phyloP scores from a whole-genome alignment of 2,329 filamentous ascomycete species.

The Fusarium nematophilum region DNA sequence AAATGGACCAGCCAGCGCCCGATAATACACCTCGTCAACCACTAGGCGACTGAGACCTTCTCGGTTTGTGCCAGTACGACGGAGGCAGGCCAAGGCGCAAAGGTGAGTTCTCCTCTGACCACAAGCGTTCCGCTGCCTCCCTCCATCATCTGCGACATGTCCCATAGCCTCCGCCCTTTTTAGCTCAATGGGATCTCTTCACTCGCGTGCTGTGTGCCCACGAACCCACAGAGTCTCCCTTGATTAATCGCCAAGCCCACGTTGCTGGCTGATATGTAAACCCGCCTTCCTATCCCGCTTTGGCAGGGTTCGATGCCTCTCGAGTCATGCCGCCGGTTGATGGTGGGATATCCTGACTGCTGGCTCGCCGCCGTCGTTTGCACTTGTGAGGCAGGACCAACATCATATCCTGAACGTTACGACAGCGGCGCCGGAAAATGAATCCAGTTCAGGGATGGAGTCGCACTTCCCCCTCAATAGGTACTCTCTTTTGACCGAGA shows the following conservation, averaged over 20 bases:
- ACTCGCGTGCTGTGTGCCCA: too few relatives aligned
- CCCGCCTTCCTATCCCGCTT: background rate
- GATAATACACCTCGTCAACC: slow-evolving; percentile 1
- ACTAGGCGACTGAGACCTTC: background rate
- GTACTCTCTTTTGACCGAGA: slow-evolving; percentile 20
- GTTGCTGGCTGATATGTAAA: slow-evolving; percentile 1
- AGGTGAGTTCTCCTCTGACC: background rate
- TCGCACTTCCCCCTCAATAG: background rate
- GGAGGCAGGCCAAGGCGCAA: background rate
- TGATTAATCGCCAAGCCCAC: background rate
- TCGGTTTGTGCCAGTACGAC: slow-evolving; percentile 12
- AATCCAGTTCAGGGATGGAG: slow-evolving; percentile 2
- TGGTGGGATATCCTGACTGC: slow-evolving; percentile 12
- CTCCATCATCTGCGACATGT: slow-evolving; percentile 3
- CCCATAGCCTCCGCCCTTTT: background rate
- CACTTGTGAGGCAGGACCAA: too few relatives aligned
- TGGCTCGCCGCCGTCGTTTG: background rate
- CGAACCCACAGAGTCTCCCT: background rate
- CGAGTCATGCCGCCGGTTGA: slow-evolving; percentile 26
- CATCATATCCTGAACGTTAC: slow-evolving; percentile 5
- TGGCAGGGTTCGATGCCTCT: slow-evolving; percentile 12
- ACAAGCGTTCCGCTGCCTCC: background rate
- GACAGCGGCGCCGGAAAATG: slow-evolving; percentile 6
- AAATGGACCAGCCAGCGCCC: slow-evolving; percentile 1
- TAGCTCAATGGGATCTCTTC: background rate